Evolutionary conservation across 371 early-diverging fungal genomes (phyloP).

Genomic region (Mortierella sp.): DNA sequence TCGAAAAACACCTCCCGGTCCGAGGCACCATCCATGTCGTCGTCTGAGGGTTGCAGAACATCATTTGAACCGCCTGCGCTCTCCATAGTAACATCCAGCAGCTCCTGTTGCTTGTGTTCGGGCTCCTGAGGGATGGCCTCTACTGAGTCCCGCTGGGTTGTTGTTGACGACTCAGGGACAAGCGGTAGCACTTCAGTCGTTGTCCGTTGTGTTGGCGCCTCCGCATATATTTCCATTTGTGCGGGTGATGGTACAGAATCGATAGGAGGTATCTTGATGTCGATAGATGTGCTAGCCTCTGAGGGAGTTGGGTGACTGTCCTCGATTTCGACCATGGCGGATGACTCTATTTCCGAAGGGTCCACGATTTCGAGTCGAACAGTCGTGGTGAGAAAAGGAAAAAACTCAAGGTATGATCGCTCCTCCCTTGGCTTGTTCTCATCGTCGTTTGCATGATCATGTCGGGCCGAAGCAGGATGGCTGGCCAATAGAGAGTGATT

Average conservation of each 20-base stretch:
- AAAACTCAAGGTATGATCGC: slow-evolving; percentile 82
- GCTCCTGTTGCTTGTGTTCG: neutral
- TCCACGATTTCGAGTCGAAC: slow-evolving; percentile 64
- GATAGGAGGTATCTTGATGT: neutral
- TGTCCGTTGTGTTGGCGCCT: neutral
- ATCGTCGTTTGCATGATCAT: slow-evolving; percentile 40
- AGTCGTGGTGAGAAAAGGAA: slow-evolving; percentile 81
- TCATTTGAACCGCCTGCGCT: neutral
- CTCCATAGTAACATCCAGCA: neutral
- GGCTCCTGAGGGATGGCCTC: neutral
- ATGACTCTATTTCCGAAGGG: neutral
- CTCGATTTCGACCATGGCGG: neutral
- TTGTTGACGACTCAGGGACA: neutral
- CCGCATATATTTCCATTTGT: neutral
- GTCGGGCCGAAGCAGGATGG: slow-evolving; percentile 34
- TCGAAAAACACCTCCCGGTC: slow-evolving; percentile 54
- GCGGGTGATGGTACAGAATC: neutral
- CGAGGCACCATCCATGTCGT: slow-evolving; percentile 27
- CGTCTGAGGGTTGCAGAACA: slow-evolving; percentile 15
- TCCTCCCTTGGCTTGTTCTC: slow-evolving; percentile 85
- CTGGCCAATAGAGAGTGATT: slow-evolving; percentile 33
- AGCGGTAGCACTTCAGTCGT: neutral
- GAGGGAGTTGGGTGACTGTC: neutral
- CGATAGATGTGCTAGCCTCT: neutral
- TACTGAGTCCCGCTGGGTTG: neutral